These are phyloP conservation scores for Malus orientalis DNA, from an alignment of 306 rosid genomes.

Conservation along the genomic window DNA sequence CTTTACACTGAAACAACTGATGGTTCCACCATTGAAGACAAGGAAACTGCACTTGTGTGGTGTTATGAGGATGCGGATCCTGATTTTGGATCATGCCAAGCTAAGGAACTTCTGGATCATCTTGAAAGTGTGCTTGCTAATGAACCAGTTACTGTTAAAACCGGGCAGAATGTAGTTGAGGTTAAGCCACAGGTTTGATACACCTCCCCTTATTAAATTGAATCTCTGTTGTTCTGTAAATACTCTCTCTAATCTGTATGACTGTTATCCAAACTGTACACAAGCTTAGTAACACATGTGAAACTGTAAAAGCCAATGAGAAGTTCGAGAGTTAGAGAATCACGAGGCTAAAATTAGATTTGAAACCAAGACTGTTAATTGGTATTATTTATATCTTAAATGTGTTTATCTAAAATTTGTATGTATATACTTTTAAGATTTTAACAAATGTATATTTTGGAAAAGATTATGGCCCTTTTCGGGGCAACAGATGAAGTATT, in stretches of 20 bases:
- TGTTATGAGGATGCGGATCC: conserved; percentile 70
- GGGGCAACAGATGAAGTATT: neutral
- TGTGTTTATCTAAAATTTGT: too few species aligned
- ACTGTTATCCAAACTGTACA: neutral
- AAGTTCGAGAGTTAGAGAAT: neutral
- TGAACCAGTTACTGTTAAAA: conserved; percentile 71
- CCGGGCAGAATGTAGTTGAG: conserved; percentile 56
- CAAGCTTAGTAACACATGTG: neutral
- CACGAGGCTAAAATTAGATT: neutral
- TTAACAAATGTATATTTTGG: neutral
- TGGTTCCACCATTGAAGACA: conserved; percentile 70
- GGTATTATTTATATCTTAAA: too few species aligned
- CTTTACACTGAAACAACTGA: conserved; percentile 77
- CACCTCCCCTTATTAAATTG: neutral
- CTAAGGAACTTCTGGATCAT: conserved; percentile 76
- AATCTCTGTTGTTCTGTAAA: neutral
- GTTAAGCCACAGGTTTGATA: conserved; percentile 67
- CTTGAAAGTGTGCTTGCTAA: conserved; percentile 77
- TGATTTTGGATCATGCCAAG: conserved; percentile 74
- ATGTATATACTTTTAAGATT: neutral
- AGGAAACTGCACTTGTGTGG: conserved; percentile 63
- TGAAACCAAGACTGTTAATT: neutral
- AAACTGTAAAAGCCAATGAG: neutral
- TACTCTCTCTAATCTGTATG: neutral
- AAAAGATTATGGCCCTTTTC: neutral